These are phyloP conservation scores for Vaccinium macrocarpon DNA, from an alignment of 148 eudicot species.

Conservation along the genomic window DNA sequence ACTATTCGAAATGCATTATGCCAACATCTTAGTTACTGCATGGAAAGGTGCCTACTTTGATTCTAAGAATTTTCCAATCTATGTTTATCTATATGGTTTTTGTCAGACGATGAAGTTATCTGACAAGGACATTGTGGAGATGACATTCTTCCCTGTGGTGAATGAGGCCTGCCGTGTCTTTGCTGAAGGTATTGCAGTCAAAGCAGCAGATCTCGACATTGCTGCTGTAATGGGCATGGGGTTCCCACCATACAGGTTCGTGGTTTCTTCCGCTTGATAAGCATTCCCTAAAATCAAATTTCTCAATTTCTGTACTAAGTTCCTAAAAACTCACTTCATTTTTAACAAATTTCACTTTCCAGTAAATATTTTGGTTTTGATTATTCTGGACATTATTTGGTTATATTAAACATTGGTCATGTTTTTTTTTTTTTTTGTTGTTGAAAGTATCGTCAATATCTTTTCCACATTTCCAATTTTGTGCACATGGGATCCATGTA, in stretches of 20 bases:
- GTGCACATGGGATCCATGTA: background rate
- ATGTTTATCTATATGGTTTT: background rate
- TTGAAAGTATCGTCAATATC: background rate
- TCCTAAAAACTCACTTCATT: background rate
- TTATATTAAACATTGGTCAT: background rate
- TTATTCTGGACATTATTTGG: background rate
- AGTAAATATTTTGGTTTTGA: background rate
- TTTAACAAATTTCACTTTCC: background rate
- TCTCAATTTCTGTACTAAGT: background rate
- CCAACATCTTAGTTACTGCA: background rate
- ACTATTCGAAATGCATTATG: background rate
- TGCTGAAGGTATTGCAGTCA: conserved; percentile 89
- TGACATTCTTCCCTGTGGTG: conserved; percentile 92
- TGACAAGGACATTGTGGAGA: conserved; percentile 82
- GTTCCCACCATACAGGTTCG: conserved; percentile 92
- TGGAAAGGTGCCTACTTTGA: background rate
- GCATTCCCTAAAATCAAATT: background rate
- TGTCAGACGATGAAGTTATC: conserved; percentile 57
- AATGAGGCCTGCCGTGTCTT: conserved; percentile 89
- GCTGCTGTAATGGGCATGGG: conserved; percentile 92
- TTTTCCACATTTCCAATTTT: background rate
- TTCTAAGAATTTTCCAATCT: background rate
- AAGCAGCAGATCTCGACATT: conserved; percentile 86
- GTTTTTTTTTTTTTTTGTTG: too few species aligned
- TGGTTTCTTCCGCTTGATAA: conserved; percentile 8